Base-by-base conservation (phyloP, 2,329 filamentous ascomycete genomes). In the Pseudonectria foliicola region DNA sequence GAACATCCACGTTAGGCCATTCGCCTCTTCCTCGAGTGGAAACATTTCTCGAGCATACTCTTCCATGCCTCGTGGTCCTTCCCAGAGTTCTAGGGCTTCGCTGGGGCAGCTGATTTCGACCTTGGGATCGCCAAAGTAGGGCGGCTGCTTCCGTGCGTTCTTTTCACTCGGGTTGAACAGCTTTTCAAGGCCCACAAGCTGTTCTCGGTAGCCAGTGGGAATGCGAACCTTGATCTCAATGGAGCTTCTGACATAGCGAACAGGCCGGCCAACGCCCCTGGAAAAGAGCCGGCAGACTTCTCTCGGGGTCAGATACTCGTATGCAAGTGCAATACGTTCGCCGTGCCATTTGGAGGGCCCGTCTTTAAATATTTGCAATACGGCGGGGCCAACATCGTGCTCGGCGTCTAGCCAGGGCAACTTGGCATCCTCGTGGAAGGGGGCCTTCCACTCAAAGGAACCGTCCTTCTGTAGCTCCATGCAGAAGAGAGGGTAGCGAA, bases 21-120 rank as follows among this genome's bases (percentile, higher is more conserved):
- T 96, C 23, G 88, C 87, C 49, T 89, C 83, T 63, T 98, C 92
- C 60, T 98, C 92, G 10, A 95, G 73, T 0, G 87, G 86, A 52
- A 96, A 96, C 18, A 93, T 88, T 58, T 96, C 92, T 31, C 85
- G 74, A 2, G 90, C 90, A 58, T 96, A 98, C 61, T 96, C 92
- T 56, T 95, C 88, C 48, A 96, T 74, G 21, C 86, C 85, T 35
- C 92, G 74, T 47, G 87, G 87, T 4, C 88, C 92, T 56, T 94
- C 86, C 92, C 92, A 96, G 15, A 98, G 66, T 49, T 82, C 74
- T 42, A 90, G 68, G 1, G 89, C 85, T 47, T 87, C 79, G 7
- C 74, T 71, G 0, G 88, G 87, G 45, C 84, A 84, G 45, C 72
- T 77, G 2, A 61, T 60, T 45, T 82, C 78, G 15, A 82, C 62